Base-by-base conservation (phyloP, 169 alveolate genomes). In the Theileria annulata region DNA sequence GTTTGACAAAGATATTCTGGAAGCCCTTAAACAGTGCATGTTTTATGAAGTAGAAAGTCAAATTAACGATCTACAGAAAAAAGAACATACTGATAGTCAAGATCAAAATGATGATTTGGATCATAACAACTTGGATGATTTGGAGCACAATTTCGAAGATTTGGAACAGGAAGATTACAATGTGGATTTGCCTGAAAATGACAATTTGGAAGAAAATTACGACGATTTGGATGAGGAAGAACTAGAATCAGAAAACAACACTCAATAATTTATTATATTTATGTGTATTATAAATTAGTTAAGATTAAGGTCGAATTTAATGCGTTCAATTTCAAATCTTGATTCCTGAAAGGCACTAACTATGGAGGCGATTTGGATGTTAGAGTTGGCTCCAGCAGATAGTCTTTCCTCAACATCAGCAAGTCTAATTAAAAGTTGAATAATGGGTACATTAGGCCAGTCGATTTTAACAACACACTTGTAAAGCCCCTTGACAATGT, bases 341-440 rank as follows among this genome's bases (percentile, higher is more conserved):
- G 88, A 80, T 79, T 93, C 96, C n/a, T 88, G 81, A 68, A 93
- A 91, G 3, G 95, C 92, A 59, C 95, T 87, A 27, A 93, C 95
- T 42, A 93, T 64, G 30, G 96, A 77, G 60, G 95, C 91, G 60
- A 93, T 80, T 27, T 92, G 95, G 23, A 93, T 92, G 73, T 75
- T 80, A 35, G 90, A 89, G 72, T 77, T 81, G n/a, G 96, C 95
- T 21, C 96, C 96, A 5, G 95, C 86, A 9, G 96, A 83, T 31
- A 92, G 87, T 56, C 96, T 77, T 80, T 93, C 92, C 80, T 93
- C 96, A 21, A 93, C 90, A 77, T 91, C 96, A 6, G 95, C 96
- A 37, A 93, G 85, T 42, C 94, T 79, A 60, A 83, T 93, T 66
- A 93, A 77, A 31, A 93, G 86, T 49, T 89, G 85, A 13, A 92